phyloP scores from a whole-genome alignment of 225 moss, liverwort and hornwort species.

The Antitrichia curtipendula region DNA sequence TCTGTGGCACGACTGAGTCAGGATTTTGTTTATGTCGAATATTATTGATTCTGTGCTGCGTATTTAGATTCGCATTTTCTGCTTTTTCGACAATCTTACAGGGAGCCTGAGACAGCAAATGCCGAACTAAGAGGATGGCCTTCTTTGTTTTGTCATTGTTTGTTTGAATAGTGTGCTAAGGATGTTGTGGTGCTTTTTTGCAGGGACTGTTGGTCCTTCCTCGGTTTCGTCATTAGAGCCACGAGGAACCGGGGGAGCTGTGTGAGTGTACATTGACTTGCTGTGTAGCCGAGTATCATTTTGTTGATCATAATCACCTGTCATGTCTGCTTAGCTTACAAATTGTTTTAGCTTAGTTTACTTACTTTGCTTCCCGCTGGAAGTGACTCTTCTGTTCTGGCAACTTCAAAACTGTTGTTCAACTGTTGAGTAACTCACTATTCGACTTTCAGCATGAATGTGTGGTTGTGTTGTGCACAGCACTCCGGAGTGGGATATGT shows the following conservation, averaged over 20 bases:
- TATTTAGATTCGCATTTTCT: neutral
- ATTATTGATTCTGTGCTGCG: neutral
- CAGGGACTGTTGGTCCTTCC: constrained; percentile 17
- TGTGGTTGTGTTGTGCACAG: neutral
- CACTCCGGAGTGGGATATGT: neutral
- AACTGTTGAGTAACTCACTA: neutral
- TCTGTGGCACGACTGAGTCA: neutral
- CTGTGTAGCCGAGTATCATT: neutral
- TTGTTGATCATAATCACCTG: neutral
- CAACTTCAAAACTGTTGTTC: neutral
- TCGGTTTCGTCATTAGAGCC: constrained; percentile 43
- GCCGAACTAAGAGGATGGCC: neutral
- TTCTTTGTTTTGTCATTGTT: neutral
- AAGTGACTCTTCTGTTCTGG: neutral
- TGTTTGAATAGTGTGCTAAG: neutral
- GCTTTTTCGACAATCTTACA: neutral
- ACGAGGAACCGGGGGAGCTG: constrained; percentile 42
- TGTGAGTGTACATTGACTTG: constrained; percentile 37
- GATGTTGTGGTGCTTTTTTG: neutral
- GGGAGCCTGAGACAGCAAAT: neutral
- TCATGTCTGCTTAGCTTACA: neutral
- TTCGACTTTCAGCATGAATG: neutral
- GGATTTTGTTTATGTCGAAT: neutral
- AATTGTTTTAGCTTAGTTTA: neutral
- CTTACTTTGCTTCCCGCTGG: neutral